Base-by-base conservation (phyloP, 306 rosid genomes). In the Morella rubra region DNA sequence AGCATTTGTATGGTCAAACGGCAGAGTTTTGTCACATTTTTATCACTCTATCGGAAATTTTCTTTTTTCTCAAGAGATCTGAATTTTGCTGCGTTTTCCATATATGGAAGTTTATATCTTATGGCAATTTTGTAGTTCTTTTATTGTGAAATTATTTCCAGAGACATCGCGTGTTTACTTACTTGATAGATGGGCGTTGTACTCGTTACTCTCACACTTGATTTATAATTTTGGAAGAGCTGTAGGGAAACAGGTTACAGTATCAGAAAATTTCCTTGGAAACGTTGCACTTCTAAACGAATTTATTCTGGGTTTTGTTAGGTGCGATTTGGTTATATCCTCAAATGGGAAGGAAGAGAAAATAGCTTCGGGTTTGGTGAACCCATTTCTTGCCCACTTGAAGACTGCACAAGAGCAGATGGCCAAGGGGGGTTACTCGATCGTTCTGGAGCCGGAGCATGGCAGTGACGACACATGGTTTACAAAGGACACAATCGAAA, bases 381-480 rank as follows among this genome's bases (percentile, higher is more conserved):
- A 82, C 60, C 96, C 99, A 20, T 96, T 92, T 84, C 93, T 96
- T 78, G 85, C 97, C 54, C 99, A 93, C 84, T 87, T 96, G 93
- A 96, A 81, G 87, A 79, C 87, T 85, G 99, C 99, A n/a, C 92
- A 91, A 79, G 96, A 96, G 79, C 99, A 93, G 85, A 87, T 96
- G 96, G 98, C 85, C 77, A 91, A 85, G 80, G 99, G 99, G 22
- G 99, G 98, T 49, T 96, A 96, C 85, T 92, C 98, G 3, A 89
- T 96, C 69, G 83, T 81, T 85, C 98, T 96, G n/a, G 89, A 91
- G 90, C 97, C 93, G 7, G 96, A 88, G 24, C 83, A 79, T 44
- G 82, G 79, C 37, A 71, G 53, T 75, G 89, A 88, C 79, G 75
- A 81, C 5, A 32, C 85, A 19, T 96, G 99, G 99, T 96, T 96